Evolutionary conservation across 257 asterid species (phyloP).

Genomic region (Orobanche coerulescens): DNA sequence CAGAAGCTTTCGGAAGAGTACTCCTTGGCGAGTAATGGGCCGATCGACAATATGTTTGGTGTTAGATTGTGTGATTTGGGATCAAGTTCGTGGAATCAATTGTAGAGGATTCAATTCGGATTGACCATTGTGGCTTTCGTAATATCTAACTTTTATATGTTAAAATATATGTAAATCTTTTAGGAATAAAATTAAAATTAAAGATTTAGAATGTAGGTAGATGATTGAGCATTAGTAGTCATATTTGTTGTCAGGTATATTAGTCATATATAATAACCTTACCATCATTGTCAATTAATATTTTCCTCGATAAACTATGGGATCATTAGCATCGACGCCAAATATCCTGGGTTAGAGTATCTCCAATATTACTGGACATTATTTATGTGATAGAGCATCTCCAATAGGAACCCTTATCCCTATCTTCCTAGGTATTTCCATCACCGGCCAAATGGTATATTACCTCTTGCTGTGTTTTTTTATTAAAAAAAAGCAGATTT

Average conservation of each 20-base stretch:
- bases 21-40: conserved; percentile 36
- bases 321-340: neutral
- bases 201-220: too few relatives aligned
- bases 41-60: conserved; percentile 38
- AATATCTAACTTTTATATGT: conserved; percentile 17
- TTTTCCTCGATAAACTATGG: conserved; percentile 16
- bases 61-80: conserved; percentile 11
- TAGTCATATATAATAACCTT: neutral
- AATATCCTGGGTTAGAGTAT: neutral
- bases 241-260: neutral
- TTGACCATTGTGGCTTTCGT: conserved; percentile 7
- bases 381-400: neutral
- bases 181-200: too few relatives aligned
- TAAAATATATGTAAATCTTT: too few relatives aligned
- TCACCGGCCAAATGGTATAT: neutral
- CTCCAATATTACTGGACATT: neutral
- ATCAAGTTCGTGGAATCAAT: conserved; percentile 35
- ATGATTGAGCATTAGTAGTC: too few relatives aligned
- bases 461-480: too few relatives aligned
- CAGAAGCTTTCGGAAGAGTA: conserved; percentile 33
- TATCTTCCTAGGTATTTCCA: neutral
- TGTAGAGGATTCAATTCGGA: conserved; percentile 38
- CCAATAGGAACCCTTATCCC: neutral
- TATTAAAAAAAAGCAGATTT: too few relatives aligned
- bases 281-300: conserved; percentile 31